These are phyloP conservation scores for Nakaseomyces glabratus DNA, from an alignment of 1,139 yeast species.

Conservation along the genomic window DNA sequence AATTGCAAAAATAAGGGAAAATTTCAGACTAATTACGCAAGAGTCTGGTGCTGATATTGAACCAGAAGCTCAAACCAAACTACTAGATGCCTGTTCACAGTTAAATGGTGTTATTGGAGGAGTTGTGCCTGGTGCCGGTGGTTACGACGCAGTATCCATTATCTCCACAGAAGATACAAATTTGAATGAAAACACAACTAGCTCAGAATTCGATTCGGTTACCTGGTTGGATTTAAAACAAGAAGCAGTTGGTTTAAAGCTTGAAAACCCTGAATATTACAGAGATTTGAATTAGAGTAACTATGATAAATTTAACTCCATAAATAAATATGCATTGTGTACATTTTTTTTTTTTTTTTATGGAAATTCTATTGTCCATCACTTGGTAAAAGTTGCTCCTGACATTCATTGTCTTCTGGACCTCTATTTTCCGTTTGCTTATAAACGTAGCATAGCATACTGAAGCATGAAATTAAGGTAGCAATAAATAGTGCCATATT, in stretches of 20 bases:
- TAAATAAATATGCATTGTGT: neutral
- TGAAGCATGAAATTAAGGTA: conserved; percentile 13
- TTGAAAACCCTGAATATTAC: conserved; percentile 26
- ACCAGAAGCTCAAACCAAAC: conserved; percentile 63
- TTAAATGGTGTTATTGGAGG: conserved; percentile 81
- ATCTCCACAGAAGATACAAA: conserved; percentile 45
- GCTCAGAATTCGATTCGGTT: conserved; percentile 36
- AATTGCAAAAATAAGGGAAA: conserved; percentile 42
- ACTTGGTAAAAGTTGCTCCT: neutral
- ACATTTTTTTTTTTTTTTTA: neutral
- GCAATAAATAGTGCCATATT: conserved; percentile 43
- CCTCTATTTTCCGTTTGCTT: conserved; percentile 1
- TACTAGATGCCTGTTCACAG: conserved; percentile 52
- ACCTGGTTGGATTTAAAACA: conserved; percentile 59
- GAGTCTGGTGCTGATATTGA: conserved; percentile 80
- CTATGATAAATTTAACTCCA: neutral
- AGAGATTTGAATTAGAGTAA: conserved; percentile 12
- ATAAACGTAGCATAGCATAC: conserved; percentile 6
- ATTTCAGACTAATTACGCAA: conserved; percentile 50
- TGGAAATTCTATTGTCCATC: conserved; percentile 1
- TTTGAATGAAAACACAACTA: conserved; percentile 34
- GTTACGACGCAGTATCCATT: conserved; percentile 82
- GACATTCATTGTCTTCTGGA: too few relatives aligned
- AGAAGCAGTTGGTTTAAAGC: conserved; percentile 44
- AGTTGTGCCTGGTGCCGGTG: conserved; percentile 98